phyloP scores from a whole-genome alignment of 2,329 filamentous ascomycete species.

The Beauveria caledonica region DNA sequence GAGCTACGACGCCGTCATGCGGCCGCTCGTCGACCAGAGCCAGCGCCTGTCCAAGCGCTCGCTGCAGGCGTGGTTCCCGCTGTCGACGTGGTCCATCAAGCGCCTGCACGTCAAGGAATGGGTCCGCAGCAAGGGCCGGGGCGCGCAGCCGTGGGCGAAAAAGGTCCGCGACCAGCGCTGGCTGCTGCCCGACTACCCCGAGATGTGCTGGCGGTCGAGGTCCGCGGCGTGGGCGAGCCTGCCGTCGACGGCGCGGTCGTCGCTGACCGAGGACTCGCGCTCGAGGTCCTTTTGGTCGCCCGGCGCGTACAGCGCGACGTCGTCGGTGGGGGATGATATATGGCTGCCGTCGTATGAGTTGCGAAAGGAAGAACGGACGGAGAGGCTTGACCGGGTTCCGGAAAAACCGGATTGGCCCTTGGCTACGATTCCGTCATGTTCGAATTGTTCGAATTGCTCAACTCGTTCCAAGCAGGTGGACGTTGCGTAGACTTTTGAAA shows the following conservation, averaged over 20 bases:
- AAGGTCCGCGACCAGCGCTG: neutral
- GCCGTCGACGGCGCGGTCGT: constrained; percentile 2
- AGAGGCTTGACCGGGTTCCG: neutral
- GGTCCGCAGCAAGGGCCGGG: neutral
- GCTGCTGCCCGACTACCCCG: constrained; percentile 8
- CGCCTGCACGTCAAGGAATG: constrained; percentile 6
- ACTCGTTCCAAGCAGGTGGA: neutral
- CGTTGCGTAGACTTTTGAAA: neutral
- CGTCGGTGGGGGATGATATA: neutral
- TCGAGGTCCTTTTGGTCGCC: neutral
- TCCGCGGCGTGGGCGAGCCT: neutral
- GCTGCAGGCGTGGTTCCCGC: neutral
- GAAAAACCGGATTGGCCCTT: neutral
- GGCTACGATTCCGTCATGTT: neutral
- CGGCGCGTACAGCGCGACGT: neutral
- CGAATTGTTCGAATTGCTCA: neutral
- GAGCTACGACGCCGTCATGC: neutral
- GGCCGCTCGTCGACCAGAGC: neutral
- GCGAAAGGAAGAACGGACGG: neutral
- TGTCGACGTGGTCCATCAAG: constrained; percentile 7
- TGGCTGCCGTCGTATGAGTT: constrained; percentile 5
- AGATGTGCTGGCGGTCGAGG: constrained; percentile 13
- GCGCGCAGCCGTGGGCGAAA: constrained; percentile 3
- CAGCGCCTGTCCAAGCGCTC: constrained; percentile 4
- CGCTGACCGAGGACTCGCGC: neutral